Conservation (phyloP, 2,329 filamentous ascomycete genomes). For the Colletotrichum acutatum region DNA sequence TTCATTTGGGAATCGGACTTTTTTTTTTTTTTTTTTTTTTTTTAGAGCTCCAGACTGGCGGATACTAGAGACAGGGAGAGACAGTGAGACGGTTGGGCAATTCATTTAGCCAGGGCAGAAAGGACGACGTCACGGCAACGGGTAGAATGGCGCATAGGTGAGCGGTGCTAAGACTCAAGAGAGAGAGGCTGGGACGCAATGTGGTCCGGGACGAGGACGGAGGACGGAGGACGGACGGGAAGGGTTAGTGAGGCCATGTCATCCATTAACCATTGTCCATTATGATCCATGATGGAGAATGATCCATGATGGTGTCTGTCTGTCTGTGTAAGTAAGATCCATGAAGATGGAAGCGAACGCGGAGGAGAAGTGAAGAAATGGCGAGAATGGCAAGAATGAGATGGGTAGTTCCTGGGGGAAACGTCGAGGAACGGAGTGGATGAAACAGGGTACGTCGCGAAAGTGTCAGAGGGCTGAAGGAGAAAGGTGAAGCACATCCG, state of each 20-base stretch:
- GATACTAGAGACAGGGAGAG: neutral
- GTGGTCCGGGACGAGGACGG: slow-evolving; percentile 2
- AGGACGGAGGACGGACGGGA: neutral
- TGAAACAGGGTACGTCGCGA: slow-evolving; percentile 48
- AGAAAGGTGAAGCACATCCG: slow-evolving; percentile 42
- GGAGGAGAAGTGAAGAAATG: too few species aligned
- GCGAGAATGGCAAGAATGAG: too few species aligned
- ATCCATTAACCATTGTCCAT: too few species aligned
- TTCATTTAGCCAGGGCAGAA: slow-evolving; percentile 11
- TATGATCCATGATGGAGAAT: too few species aligned
- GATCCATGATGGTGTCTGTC: too few species aligned
- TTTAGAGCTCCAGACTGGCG: neutral
- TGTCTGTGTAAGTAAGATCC: too few species aligned
- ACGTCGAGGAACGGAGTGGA: neutral
- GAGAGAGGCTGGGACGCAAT: neutral
- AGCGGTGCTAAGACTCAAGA: neutral
- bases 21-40: slow-evolving; percentile 8
- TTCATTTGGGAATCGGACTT: slow-evolving; percentile 16
- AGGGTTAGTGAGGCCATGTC: neutral
- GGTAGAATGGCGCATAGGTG: neutral
- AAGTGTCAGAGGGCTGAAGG: slow-evolving; percentile 42
- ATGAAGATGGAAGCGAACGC: neutral
- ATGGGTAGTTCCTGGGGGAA: neutral
- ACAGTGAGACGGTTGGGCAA: neutral
- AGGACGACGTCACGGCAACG: slow-evolving; percentile 7